Conservation (phyloP, 441 rosid species). For the Populus tomentosa region DNA sequence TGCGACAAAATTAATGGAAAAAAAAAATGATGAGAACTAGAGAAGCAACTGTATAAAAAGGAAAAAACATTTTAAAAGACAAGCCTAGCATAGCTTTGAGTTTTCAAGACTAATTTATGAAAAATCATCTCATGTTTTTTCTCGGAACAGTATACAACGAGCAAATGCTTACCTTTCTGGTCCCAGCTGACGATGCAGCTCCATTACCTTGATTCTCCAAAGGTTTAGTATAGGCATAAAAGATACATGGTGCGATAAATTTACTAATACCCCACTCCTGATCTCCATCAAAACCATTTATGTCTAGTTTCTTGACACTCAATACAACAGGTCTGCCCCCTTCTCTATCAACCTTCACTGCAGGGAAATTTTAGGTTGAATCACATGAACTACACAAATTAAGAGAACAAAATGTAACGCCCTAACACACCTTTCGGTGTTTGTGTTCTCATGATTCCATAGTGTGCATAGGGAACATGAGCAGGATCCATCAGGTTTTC, state of each 20-base stretch:
- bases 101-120: background rate
- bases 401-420: background rate
- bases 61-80: background rate
- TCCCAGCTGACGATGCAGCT: constrained; percentile 30
- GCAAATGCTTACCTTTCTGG: constrained; percentile 35
- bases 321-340: constrained; percentile 78
- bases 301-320: constrained; percentile 41
- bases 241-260: constrained; percentile 72
- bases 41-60: background rate
- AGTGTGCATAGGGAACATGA: constrained; percentile 93
- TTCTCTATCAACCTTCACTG: constrained; percentile 79
- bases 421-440: constrained; percentile 34
- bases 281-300: constrained; percentile 49
- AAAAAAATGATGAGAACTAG: background rate
- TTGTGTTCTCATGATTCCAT: constrained; percentile 52
- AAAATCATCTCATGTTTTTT: background rate
- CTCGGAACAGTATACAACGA: background rate
- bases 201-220: constrained; percentile 35
- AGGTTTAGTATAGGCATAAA: constrained; percentile 44
- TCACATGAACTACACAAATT: background rate
- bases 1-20: background rate
- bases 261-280: constrained; percentile 54
- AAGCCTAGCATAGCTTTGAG: background rate
- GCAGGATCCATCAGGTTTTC: constrained; percentile 97
- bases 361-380: constrained; percentile 9